Evolutionary conservation across 257 asterid species (phyloP), one percentile per base, ranked within the genome.

Genomic region (Nicotiana noctiflora): DNA sequence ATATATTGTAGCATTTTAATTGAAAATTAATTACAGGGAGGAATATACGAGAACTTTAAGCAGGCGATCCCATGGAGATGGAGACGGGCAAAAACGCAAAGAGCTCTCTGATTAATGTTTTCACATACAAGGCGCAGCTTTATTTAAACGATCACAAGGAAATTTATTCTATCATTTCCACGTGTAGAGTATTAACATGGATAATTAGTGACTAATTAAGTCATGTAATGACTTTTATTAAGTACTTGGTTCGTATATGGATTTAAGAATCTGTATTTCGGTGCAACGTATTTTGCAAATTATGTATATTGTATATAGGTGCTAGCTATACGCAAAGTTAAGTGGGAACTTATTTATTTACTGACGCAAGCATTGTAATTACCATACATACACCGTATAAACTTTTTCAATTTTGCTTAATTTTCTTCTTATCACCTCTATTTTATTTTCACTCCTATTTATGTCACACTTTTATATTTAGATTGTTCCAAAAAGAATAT

Each of bases 11-110:
- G 12, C 14, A 27, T 23, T 52, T 25, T 21, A 17, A 34, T 17
- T 70, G 19, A 7, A 8, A 60, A 19, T 60, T 4, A 17, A 9
- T 75, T 17, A 3, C 89, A 92, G 97, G 90, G 74, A 11, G 89
- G 89, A 56, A 86, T 93, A 19, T 93, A 78, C 77, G 89, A 88
- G 59, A 87, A 88, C 84, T 83, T 93, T 34, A 93, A 89, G 88
- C 88, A 88, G 27, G 94, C 82, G 15, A 82, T 88, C 13, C 89
- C 90, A 8, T 86, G 93, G 97, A 86, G 90, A 84, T 88, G 89
- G 4, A 79, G 85, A 44, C 83, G 91, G 52, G 77, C 66, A 56
- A 56, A 78, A 32, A 37, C 27, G 14, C 61, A 53, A 46, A 6
- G 51, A 21, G 27, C 32, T 51, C 31, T 11, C 72, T 44, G 17